phyloP scores from a whole-genome alignment of 257 asterid species.

The Linaria vulgaris region DNA sequence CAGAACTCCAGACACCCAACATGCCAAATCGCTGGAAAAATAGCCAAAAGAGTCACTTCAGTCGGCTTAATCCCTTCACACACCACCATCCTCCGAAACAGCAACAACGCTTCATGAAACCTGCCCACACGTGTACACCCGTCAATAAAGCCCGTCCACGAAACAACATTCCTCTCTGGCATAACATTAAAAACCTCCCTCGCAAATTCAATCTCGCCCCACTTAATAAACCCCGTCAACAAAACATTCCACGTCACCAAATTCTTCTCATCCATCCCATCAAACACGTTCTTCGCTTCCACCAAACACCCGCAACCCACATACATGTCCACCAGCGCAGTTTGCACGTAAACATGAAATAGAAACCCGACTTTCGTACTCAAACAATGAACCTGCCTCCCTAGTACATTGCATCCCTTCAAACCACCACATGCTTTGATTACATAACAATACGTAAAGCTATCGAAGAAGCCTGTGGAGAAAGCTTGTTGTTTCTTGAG shows the following conservation, averaged over 20 bases:
- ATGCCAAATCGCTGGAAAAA: constrained; percentile 75
- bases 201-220: constrained; percentile 54
- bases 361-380: constrained; percentile 45
- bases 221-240: constrained; percentile 59
- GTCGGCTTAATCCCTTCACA: constrained; percentile 48
- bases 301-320: constrained; percentile 40
- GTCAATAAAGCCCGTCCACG: constrained; percentile 77
- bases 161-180: constrained; percentile 64
- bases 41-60: constrained; percentile 61
- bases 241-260: constrained; percentile 73
- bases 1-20: constrained; percentile 49
- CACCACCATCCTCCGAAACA: constrained; percentile 56
- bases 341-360: constrained; percentile 54
- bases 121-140: constrained; percentile 56
- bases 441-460: constrained; percentile 66
- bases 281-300: constrained; percentile 56
- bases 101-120: constrained; percentile 44
- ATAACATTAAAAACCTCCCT: constrained; percentile 48
- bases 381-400: constrained; percentile 52
- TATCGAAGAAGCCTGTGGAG: constrained; percentile 38
- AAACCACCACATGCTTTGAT: constrained; percentile 55
- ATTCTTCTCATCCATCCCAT: constrained; percentile 58
- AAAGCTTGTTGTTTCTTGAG: constrained; percentile 33
- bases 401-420: constrained; percentile 23
- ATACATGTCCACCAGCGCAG: constrained; percentile 72